These are phyloP conservation scores for Didymella exigua DNA, from an alignment of 2,329 filamentous ascomycete species.

Conservation along the genomic window DNA sequence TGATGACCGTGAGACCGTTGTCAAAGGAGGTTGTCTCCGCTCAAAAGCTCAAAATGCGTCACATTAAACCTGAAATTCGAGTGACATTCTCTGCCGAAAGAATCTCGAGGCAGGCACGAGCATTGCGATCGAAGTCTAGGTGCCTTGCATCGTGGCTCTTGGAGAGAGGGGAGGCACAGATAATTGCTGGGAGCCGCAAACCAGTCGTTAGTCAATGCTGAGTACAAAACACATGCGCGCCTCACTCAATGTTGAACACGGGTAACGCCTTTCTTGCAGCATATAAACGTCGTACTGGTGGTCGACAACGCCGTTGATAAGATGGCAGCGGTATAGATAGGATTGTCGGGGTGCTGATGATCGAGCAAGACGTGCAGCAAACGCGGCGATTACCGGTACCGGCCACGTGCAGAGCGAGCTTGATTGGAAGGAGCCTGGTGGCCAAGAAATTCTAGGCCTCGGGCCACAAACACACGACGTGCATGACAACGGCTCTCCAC, in stretches of 20 bases:
- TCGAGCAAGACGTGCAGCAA: neutral
- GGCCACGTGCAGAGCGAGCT: conserved; percentile 5
- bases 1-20: conserved; percentile 11
- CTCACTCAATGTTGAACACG: neutral
- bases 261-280: neutral
- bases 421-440: neutral
- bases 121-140: neutral
- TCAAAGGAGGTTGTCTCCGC: conserved; percentile 5
- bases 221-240: neutral
- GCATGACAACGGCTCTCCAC: neutral
- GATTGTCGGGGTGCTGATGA: conserved; percentile 3
- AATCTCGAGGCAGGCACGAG: neutral
- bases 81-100: conserved; percentile 2
- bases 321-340: conserved; percentile 1
- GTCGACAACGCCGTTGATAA: neutral
- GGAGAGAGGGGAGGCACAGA: neutral
- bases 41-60: neutral
- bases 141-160: neutral
- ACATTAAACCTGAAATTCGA: neutral
- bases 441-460: neutral
- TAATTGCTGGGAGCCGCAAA: neutral
- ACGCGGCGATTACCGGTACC: conserved; percentile 11
- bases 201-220: neutral
- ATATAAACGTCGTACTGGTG: neutral
- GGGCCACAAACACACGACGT: neutral